These are phyloP conservation scores for Mortierella sp. DNA, from an alignment of 371 early-diverging fungal genomes.

Conservation along the genomic window DNA sequence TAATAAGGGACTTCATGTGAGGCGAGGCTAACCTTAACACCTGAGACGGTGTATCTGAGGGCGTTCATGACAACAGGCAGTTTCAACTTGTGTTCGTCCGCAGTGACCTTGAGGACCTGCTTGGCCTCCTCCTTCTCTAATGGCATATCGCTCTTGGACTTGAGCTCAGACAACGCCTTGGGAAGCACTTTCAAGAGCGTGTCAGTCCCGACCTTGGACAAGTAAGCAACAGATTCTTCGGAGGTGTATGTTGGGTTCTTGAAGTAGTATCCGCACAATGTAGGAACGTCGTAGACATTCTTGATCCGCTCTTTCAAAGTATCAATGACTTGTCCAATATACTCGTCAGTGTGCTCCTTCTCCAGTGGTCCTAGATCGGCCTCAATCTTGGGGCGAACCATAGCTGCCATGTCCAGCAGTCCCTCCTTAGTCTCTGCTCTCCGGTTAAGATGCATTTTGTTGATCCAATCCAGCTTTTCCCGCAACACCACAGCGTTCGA, in stretches of 20 bases:
- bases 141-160: background rate
- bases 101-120: slow-evolving; percentile 25
- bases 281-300: slow-evolving; percentile 69
- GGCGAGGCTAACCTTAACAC: slow-evolving; percentile 58
- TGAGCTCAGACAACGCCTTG: slow-evolving; percentile 51
- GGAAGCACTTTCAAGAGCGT: slow-evolving; percentile 59
- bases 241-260: slow-evolving; percentile 66
- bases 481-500: slow-evolving; percentile 83
- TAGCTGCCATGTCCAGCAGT: slow-evolving; percentile 38
- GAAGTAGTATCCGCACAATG: slow-evolving; percentile 72
- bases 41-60: slow-evolving; percentile 73
- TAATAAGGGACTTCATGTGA: background rate
- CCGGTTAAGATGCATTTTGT: slow-evolving; percentile 80
- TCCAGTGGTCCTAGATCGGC: slow-evolving; percentile 25
- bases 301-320: slow-evolving; percentile 74
- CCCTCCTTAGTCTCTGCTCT: slow-evolving; percentile 67
- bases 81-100: slow-evolving; percentile 60
- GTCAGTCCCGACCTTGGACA: slow-evolving; percentile 62
- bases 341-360: slow-evolving; percentile 38
- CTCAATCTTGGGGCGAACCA: slow-evolving; percentile 46
- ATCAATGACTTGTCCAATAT: slow-evolving; percentile 62
- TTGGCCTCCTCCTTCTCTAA: slow-evolving; percentile 39
- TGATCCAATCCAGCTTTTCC: slow-evolving; percentile 88
- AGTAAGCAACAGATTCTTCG: slow-evolving; percentile 62
- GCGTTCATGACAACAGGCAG: slow-evolving; percentile 71